phyloP scores from a whole-genome alignment of 768 basidiomycete genomes.

The Cyclocybe cylindracea region DNA sequence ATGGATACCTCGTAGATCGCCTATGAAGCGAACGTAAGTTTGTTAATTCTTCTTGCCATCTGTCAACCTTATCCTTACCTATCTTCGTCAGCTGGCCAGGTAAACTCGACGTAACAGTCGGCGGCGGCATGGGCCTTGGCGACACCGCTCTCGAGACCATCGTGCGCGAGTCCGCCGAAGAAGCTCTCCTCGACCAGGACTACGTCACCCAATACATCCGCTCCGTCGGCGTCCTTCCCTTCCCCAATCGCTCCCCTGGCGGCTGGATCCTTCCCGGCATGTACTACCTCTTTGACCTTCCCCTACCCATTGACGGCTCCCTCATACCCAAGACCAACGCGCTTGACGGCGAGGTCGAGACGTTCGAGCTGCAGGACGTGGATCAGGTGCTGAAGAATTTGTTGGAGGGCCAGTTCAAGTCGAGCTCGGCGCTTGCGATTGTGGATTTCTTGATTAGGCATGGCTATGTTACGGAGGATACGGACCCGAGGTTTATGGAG shows the following conservation, averaged over 20 bases:
- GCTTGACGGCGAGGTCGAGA: slow-evolving; percentile 43
- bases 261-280: slow-evolving; percentile 46
- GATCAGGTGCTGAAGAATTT: slow-evolving; percentile 32
- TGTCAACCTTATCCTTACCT: background rate
- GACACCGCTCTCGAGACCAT: slow-evolving; percentile 37
- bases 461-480: slow-evolving; percentile 32
- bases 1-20: slow-evolving; percentile 44
- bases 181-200: slow-evolving; percentile 38
- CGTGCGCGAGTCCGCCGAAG: slow-evolving; percentile 43
- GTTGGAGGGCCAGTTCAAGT: slow-evolving; percentile 37
- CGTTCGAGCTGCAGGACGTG: slow-evolving; percentile 37
- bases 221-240: slow-evolving; percentile 38
- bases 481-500: slow-evolving; percentile 32
- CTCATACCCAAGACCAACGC: slow-evolving; percentile 35
- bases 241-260: slow-evolving; percentile 41
- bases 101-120: slow-evolving; percentile 42
- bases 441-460: slow-evolving; percentile 42
- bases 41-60: background rate
- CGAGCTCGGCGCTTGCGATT: slow-evolving; percentile 43
- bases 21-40: slow-evolving; percentile 40
- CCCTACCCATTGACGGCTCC: slow-evolving; percentile 33
- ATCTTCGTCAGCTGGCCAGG: slow-evolving; percentile 32
- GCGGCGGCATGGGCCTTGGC: slow-evolving; percentile 43
- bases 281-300: slow-evolving; percentile 46
- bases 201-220: slow-evolving; percentile 33